Percentiles rank a stretch among this genome's conserved stretches.
Evolutionary conservation across 257 asterid species (phyloP).

Genomic region (Perilla frutescens): DNA sequence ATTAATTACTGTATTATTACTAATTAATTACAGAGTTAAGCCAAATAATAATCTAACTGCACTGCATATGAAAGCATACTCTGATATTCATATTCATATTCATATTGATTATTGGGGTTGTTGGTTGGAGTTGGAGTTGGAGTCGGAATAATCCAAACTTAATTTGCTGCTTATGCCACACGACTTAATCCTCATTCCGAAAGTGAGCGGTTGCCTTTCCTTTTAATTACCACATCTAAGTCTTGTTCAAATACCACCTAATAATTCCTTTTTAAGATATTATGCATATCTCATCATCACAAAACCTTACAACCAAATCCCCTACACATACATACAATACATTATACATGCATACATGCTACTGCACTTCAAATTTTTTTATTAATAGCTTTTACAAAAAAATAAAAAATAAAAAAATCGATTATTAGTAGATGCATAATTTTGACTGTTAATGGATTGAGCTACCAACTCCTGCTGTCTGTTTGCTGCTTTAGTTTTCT

Average conservation of each 20-base stretch:
- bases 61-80: too few relatives aligned
- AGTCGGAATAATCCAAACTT: neutral
- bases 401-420: too few relatives aligned
- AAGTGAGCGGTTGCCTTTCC: conserved; percentile 78
- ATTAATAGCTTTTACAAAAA: too few relatives aligned
- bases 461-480: conserved; percentile 52
- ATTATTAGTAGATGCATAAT: neutral
- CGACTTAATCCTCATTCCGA: conserved; percentile 42
- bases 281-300: neutral
- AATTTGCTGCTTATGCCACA: conserved; percentile 12
- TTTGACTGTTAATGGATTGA: conserved; percentile 45
- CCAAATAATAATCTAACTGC: too few relatives aligned
- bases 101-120: neutral
- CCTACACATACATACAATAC: neutral
- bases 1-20: neutral
- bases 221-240: neutral
- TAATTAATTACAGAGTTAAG: too few relatives aligned
- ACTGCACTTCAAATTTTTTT: too few relatives aligned
- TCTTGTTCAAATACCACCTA: neutral
- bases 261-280: neutral
- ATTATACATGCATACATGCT: too few relatives aligned
- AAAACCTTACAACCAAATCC: conserved; percentile 15
- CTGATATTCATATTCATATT: neutral
- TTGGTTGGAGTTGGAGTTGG: conserved; percentile 32
- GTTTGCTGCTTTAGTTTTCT: conserved; percentile 32